Evolutionary conservation across 495 filamentous ascomycete genomes (phyloP), one percentile per base, ranked within the genome.

Genomic region (Amniculicola lignicola): DNA sequence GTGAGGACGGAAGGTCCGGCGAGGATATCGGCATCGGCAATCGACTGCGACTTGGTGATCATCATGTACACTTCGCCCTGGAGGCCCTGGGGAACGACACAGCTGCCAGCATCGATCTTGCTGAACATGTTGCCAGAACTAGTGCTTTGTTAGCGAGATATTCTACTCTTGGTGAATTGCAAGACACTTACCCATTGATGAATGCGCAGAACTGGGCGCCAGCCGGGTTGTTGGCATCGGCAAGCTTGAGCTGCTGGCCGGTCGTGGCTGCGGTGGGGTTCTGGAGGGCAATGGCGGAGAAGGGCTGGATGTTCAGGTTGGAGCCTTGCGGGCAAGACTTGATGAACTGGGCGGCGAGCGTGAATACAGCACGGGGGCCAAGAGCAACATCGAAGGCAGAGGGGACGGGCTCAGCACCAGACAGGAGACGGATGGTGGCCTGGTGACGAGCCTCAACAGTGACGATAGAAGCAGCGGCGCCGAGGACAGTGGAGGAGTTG

Each of bases 311-410:
- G 56, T 75, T 72, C n/a, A 85, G 72, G 65, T 78, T 77, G 61
- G 73, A 75, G 45, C 77, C 81, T 14, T 67, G 67, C 6, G 82
- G 82, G 72, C 82, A 85, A 35, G 73, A 75, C 40, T 61, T 51
- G 69, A 85, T 84, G 74, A 85, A 85, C 27, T 75, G 73, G n/a
- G 80, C 77, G 49, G 81, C 82, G 43, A 85, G 72, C 12, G 82
- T 82, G 69, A 84, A 84, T 64, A 85, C 74, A 40, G 76, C 74
- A 54, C 76, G 74, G 54, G 78, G 74, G 42, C 76, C 74, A 9
- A 85, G 74, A 10, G 82, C 71, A 4, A 75, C 76, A 68, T 84
- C 82, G 59, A 84, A 83, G 29, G 81, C 79, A 55, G 75, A 76
- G 5, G 82, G 80, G 3, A 82, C 73, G 39, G 81, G 74, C 46